These are phyloP conservation scores for Rosa chinensis DNA, from an alignment of 306 rosid species.

Conservation along the genomic window DNA sequence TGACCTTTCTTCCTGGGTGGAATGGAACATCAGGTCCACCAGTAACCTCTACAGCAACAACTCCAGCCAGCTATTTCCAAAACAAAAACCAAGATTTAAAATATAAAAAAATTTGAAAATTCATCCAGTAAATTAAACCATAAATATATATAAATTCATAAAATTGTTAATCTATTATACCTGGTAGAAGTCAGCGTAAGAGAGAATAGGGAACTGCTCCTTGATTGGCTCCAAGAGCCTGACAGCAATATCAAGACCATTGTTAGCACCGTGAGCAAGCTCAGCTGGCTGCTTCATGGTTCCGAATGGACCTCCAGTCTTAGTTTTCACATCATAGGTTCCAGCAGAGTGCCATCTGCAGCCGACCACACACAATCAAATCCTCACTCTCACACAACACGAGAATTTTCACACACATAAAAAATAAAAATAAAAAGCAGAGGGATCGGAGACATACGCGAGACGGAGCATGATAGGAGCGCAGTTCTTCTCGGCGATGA, in stretches of 20 bases:
- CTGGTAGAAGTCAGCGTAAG: slow-evolving; percentile 91
- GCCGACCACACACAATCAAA: background rate
- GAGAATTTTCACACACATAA: background rate
- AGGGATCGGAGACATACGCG: slow-evolving; percentile 50
- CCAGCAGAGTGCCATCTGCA: slow-evolving; percentile 99
- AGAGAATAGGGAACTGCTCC: slow-evolving; percentile 65
- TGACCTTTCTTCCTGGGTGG: slow-evolving; percentile 94
- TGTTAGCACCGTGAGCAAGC: slow-evolving; percentile 78
- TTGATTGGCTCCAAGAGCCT: slow-evolving; percentile 90
- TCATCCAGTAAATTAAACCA: background rate
- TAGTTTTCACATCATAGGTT: slow-evolving; percentile 59
- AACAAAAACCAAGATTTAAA: background rate
- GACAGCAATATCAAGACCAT: slow-evolving; percentile 86
- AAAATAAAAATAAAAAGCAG: background rate
- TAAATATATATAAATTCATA: background rate
- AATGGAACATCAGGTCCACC: slow-evolving; percentile 98
- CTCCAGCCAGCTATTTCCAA: slow-evolving; percentile 69
- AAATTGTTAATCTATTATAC: slow-evolving; percentile 19
- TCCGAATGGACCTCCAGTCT: slow-evolving; percentile 95
- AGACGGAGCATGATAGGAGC: slow-evolving; percentile 90
- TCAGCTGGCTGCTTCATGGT: slow-evolving; percentile 63
- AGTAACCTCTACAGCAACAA: slow-evolving; percentile 87
- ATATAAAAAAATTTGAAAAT: background rate
- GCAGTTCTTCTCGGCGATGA: slow-evolving; percentile 87
- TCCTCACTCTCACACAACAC: background rate